Conservation (phyloP, 768 basidiomycete genomes). For the Crucibulum laeve region DNA sequence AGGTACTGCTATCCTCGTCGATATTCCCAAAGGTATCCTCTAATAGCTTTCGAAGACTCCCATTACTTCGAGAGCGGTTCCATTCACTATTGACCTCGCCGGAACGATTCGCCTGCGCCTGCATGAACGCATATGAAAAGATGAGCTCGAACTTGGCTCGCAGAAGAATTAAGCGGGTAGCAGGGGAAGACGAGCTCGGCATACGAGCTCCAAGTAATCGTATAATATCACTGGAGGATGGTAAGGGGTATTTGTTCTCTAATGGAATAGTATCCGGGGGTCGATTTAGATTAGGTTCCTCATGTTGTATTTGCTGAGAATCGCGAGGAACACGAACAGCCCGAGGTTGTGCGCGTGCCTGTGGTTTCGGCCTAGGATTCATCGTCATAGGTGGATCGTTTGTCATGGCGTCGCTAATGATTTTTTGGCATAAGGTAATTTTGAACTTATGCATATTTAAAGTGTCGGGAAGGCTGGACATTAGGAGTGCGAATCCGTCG, state of each 20-base stretch:
- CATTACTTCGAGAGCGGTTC: not conserved
- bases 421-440: slow-evolving; percentile 33
- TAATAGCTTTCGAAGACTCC: not conserved
- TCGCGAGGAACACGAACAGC: slow-evolving; percentile 12
- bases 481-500: slow-evolving; percentile 20
- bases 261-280: not conserved
- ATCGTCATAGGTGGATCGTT: not conserved
- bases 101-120: not conserved
- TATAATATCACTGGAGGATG: not conserved
- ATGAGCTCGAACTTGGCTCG: slow-evolving; percentile 5
- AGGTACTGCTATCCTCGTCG: not conserved
- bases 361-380: slow-evolving; percentile 11
- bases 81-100: not conserved
- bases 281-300: not conserved
- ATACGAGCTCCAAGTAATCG: not conserved
- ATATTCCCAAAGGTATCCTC: slow-evolving; percentile 3
- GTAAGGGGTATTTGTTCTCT: slow-evolving; percentile 1
- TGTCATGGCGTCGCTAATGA: slow-evolving; percentile 21
- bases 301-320: not conserved
- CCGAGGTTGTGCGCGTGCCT: slow-evolving; percentile 29
- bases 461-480: slow-evolving; percentile 28
- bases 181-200: not conserved
- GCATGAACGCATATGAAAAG: slow-evolving; percentile 1
- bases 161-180: not conserved
- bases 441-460: slow-evolving; percentile 32